Conservation (phyloP, 2,329 filamentous ascomycete genomes). For the Aspergillus transmontanensis region DNA sequence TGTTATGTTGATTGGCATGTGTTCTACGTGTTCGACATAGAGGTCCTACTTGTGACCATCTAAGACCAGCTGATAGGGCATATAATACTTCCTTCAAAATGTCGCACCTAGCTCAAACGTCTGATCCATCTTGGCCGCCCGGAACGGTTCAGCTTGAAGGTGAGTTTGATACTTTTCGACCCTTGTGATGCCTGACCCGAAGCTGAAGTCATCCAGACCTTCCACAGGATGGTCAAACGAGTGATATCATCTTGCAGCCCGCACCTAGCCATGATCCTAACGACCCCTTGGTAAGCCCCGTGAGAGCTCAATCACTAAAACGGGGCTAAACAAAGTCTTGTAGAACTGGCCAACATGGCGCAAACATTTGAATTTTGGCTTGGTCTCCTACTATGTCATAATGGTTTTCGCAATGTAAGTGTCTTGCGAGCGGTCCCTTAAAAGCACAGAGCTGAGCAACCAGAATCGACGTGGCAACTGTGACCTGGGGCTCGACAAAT, state of each 20-base stretch:
- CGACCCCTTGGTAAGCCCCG: not conserved
- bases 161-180: accelerated
- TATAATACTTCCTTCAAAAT: not conserved
- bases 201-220: not conserved
- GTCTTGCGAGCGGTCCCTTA: not conserved
- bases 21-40: not conserved
- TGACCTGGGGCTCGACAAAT: constrained; percentile 47
- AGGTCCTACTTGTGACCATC: not conserved
- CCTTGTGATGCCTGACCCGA: not conserved
- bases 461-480: not conserved
- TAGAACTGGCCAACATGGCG: not conserved
- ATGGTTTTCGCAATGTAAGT: not conserved
- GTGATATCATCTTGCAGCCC: not conserved
- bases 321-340: not conserved
- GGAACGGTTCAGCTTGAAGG: not conserved
- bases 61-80: not conserved
- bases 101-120: not conserved
- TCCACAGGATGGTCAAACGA: not conserved
- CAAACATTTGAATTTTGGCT: not conserved
- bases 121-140: not conserved
- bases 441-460: not conserved
- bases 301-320: too few species aligned
- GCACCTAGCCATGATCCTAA: not conserved
- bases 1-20: not conserved
- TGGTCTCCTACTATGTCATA: not conserved